Percentiles rank a stretch among this genome's conserved stretches.
These are phyloP conservation scores for Blastobotrys arbuscula DNA, from an alignment of 1,139 yeast species.

Conservation along the genomic window DNA sequence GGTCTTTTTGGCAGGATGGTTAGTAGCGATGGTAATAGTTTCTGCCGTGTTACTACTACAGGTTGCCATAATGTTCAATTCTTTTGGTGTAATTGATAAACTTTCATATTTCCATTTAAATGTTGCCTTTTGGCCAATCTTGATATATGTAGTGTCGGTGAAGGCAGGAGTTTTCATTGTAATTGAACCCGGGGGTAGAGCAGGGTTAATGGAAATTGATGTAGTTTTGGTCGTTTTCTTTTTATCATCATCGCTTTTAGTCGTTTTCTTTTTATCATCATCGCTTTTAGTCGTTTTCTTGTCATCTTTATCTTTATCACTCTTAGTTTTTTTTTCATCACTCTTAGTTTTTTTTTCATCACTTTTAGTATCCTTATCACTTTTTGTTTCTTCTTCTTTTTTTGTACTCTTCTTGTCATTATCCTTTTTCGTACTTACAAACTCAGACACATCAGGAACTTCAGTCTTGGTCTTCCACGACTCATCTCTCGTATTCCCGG, in stretches of 20 bases:
- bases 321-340: conserved; percentile 2
- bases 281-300: conserved; percentile 5
- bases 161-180: conserved; percentile 33
- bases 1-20: conserved; percentile 31
- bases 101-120: conserved; percentile 39
- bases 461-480: background rate
- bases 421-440: background rate
- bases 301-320: conserved; percentile 5
- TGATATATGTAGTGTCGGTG: conserved; percentile 35
- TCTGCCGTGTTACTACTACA: conserved; percentile 36
- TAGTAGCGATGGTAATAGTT: conserved; percentile 35
- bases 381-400: background rate
- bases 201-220: conserved; percentile 32
- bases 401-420: conserved; percentile 5
- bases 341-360: conserved; percentile 6
- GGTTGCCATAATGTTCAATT: conserved; percentile 35
- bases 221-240: conserved; percentile 11
- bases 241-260: conserved; percentile 7
- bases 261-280: conserved; percentile 9
- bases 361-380: background rate
- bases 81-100: conserved; percentile 34
- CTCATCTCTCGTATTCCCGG: background rate
- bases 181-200: conserved; percentile 36
- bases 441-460: conserved; percentile 10
- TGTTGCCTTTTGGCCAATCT: conserved; percentile 38